Evolutionary conservation across 2,329 filamentous ascomycete species (phyloP).

Genomic region (Fusarium succisae): DNA sequence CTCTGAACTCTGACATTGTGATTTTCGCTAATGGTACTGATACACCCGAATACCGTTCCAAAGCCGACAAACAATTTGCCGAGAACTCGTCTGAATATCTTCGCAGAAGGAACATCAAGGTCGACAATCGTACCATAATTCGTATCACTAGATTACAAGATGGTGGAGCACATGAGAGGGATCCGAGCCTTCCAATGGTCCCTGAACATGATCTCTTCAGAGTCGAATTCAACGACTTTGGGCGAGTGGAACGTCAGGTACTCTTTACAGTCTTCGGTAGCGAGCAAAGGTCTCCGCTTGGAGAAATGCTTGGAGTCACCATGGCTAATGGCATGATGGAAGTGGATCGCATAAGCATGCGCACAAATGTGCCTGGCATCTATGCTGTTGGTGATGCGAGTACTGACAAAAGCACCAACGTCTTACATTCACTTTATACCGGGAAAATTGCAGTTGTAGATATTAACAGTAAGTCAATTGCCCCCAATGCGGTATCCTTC

Average conservation of each 20-base stretch:
- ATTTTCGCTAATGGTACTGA: neutral
- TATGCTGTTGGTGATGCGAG: neutral
- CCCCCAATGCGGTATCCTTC: fast-evolving
- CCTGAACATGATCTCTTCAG: neutral
- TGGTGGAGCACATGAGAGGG: neutral
- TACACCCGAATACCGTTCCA: neutral
- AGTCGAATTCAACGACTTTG: neutral
- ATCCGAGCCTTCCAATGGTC: neutral
- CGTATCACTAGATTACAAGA: neutral
- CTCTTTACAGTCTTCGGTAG: neutral
- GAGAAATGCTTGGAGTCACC: neutral
- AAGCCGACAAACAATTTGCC: neutral
- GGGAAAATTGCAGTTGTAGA: neutral
- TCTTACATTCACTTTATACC: neutral
- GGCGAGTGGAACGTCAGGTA: neutral
- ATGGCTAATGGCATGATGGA: neutral
- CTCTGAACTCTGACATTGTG: neutral
- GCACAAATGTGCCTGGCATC: neutral
- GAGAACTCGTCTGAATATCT: neutral
- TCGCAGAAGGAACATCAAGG: neutral
- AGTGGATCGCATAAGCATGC: neutral
- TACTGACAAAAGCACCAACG: neutral
- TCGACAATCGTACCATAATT: neutral
- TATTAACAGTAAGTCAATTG: neutral
- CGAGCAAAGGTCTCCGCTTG: neutral